These are phyloP conservation scores for Magnaporthiopsis incrustans DNA, from an alignment of 2,329 filamentous ascomycete genomes.

Conservation along the genomic window DNA sequence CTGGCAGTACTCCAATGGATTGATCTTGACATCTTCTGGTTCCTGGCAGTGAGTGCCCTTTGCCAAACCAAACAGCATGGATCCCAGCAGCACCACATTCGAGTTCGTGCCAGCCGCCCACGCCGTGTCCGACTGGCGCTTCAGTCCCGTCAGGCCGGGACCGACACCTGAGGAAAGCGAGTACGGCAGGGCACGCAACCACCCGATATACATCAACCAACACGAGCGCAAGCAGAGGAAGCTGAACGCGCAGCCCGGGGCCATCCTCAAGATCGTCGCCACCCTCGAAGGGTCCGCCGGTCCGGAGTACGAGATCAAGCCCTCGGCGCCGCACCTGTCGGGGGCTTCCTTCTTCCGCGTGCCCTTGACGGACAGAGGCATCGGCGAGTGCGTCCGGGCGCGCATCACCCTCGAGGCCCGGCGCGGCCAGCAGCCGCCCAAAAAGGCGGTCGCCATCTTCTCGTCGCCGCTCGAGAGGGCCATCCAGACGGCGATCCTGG, in stretches of 20 bases:
- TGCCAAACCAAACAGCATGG: background rate
- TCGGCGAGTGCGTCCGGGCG: background rate
- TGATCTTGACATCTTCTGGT: too few relatives aligned
- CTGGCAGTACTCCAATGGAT: too few relatives aligned
- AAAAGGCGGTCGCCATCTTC: background rate
- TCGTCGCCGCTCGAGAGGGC: conserved; percentile 1
- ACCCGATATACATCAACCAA: background rate
- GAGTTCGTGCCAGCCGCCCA: background rate
- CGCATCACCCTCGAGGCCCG: background rate
- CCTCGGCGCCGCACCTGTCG: background rate
- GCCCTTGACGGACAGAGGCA: background rate
- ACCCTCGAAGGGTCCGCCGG: background rate
- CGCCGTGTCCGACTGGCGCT: background rate
- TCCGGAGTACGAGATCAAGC: background rate
- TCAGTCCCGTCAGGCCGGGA: background rate
- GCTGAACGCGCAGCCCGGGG: background rate
- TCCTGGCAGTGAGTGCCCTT: too few relatives aligned
- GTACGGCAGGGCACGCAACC: background rate
- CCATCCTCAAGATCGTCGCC: background rate
- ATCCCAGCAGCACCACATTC: background rate
- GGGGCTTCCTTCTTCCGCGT: background rate
- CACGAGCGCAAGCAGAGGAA: background rate
- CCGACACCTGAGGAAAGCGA: background rate
- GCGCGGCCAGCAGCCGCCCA: background rate
- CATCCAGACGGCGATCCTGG: conserved; percentile 4